Evolutionary conservation across 352 stramenopile species (phyloP).

Genomic region (Phytophthora cajani): DNA sequence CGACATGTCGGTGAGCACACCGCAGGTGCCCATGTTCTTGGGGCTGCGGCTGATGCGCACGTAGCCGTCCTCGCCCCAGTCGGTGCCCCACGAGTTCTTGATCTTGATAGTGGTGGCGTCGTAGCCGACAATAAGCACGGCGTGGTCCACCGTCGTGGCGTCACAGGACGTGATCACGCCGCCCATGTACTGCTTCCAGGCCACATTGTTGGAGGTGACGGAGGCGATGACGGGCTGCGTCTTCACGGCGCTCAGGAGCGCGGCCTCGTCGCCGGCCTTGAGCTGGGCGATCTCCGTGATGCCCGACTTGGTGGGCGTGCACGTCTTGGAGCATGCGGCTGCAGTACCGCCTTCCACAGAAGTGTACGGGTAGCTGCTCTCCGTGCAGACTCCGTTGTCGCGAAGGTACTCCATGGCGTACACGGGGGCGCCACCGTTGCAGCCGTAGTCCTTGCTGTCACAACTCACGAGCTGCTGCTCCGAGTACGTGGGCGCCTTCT

Average conservation of each 20-base stretch:
- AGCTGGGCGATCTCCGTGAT: constrained; percentile 59
- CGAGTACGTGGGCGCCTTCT: constrained; percentile 76
- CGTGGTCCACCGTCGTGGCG: constrained; percentile 95
- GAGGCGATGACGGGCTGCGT: constrained; percentile 95
- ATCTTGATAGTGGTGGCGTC: constrained; percentile 92
- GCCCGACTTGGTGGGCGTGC: constrained; percentile 40
- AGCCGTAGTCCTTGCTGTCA: constrained; percentile 87
- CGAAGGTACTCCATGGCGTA: constrained; percentile 94
- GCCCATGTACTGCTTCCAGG: constrained; percentile 97
- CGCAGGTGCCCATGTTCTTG: constrained; percentile 56
- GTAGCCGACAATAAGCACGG: constrained; percentile 96
- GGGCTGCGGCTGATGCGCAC: constrained; percentile 90
- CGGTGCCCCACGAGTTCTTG: constrained; percentile 97
- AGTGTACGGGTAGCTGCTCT: constrained; percentile 87
- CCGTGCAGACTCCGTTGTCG: constrained; percentile 79
- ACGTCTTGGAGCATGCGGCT: constrained; percentile 43
- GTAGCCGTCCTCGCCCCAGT: constrained; percentile 96
- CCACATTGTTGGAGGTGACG: constrained; percentile 92
- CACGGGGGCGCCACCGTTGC: constrained; percentile 90
- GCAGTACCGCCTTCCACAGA: constrained; percentile 36
- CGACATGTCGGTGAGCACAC: constrained; percentile 63
- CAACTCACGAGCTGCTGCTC: constrained; percentile 95
- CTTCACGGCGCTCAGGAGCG: constrained; percentile 86
- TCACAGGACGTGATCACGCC: constrained; percentile 87
- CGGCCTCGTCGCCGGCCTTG: constrained; percentile 73